Conservation (phyloP, 1,139 yeast species). For the Debaryomyces sp. region DNA sequence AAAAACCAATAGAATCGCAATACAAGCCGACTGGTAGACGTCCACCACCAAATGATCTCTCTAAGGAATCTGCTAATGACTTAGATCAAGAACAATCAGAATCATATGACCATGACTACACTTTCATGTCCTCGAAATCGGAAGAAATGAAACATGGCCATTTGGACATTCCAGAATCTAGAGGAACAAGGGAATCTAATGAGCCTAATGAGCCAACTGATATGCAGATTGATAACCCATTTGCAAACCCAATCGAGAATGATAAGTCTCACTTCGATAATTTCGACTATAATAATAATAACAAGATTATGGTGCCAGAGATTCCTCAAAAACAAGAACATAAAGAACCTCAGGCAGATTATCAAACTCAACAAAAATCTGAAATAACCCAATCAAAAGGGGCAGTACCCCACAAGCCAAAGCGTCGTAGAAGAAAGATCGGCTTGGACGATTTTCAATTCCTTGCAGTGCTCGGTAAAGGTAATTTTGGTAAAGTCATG, state of each 20-base stretch:
- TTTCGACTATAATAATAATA: slow-evolving; percentile 34
- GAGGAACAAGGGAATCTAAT: neutral
- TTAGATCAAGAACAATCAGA: slow-evolving; percentile 6
- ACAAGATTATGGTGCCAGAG: neutral
- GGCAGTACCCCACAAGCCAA: slow-evolving; percentile 26
- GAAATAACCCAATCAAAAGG: slow-evolving; percentile 9
- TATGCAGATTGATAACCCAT: slow-evolving; percentile 17
- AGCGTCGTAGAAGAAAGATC: slow-evolving; percentile 62
- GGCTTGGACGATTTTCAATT: slow-evolving; percentile 95
- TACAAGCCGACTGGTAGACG: slow-evolving; percentile 28
- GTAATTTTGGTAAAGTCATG: slow-evolving; percentile 98
- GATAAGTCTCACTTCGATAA: slow-evolving; percentile 23
- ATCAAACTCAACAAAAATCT: neutral
- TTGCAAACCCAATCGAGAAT: slow-evolving; percentile 13
- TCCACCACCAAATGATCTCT: slow-evolving; percentile 20
- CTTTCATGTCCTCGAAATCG: slow-evolving; percentile 23
- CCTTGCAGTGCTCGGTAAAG: slow-evolving; percentile 93
- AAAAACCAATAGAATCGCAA: slow-evolving; percentile 37
- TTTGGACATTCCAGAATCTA: slow-evolving; percentile 8
- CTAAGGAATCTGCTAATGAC: slow-evolving; percentile 7
- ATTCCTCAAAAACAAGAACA: neutral
- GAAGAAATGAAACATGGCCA: slow-evolving; percentile 16
- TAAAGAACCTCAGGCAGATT: neutral
- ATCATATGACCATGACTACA: slow-evolving; percentile 21
- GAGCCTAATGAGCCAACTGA: neutral